A percentile compares a stretch with the other conserved stretches of the same genome.
phyloP scores from a whole-genome alignment of 2,329 filamentous ascomycete species.

The Myriosclerotinia duriaeana region DNA sequence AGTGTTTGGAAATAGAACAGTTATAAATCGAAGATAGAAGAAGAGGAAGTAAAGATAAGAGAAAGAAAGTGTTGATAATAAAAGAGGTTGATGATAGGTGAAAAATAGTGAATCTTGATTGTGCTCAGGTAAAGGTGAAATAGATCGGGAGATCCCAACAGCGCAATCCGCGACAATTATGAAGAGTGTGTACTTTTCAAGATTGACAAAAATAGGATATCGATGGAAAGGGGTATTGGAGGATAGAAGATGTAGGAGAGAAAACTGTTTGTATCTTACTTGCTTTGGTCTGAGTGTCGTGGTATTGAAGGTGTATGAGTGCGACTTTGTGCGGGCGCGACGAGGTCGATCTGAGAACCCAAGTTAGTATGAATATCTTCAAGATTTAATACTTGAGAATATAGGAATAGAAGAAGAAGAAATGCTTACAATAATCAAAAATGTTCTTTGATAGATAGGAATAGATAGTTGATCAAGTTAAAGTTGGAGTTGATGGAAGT shows the following conservation, averaged over 20 bases:
- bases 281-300: background rate
- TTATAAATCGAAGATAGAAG: background rate
- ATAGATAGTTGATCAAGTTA: background rate
- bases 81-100: background rate
- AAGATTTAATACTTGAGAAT: background rate
- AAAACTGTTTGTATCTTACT: background rate
- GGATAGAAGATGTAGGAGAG: background rate
- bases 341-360: slow-evolving; percentile 4
- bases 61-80: background rate
- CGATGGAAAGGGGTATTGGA: background rate
- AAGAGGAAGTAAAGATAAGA: background rate
- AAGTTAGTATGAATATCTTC: background rate
- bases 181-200: background rate
- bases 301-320: background rate
- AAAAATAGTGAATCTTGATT: slow-evolving; percentile 2
- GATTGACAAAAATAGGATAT: background rate
- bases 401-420: background rate
- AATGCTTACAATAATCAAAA: background rate
- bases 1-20: background rate
- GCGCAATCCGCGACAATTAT: background rate
- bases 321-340: background rate
- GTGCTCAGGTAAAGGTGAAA: slow-evolving; percentile 17
- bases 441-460: background rate
- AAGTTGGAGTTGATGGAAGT: slow-evolving; percentile 7
- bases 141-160: background rate